phyloP scores from a whole-genome alignment of 108 stramenopile species.

The Nannochloropsis salina region DNA sequence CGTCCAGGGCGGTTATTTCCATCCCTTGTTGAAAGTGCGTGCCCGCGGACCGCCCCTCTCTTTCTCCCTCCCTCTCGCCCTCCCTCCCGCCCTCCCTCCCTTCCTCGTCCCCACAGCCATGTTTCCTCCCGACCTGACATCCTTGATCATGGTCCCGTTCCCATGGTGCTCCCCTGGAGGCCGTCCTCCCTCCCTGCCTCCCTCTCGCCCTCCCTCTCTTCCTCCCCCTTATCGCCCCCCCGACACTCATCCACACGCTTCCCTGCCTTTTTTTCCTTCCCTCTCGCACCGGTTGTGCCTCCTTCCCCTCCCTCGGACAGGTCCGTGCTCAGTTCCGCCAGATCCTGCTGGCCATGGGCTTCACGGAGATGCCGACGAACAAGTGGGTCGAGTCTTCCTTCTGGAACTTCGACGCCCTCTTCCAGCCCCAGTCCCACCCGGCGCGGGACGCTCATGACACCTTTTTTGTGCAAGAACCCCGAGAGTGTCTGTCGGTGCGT shows the following conservation, averaged over 20 bases:
- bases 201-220: neutral
- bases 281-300: neutral
- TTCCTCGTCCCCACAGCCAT: neutral
- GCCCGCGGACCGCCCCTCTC: neutral
- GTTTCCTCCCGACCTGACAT: too few relatives aligned
- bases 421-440: conserved; percentile 98
- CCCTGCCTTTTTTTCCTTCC: too few relatives aligned
- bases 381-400: conserved; percentile 97
- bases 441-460: conserved; percentile 99
- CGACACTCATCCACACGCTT: neutral
- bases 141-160: too few relatives aligned
- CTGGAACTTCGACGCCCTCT: conserved; percentile 99
- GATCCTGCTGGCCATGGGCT: conserved; percentile 98
- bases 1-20: conserved; percentile 85
- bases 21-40: conserved; percentile 80
- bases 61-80: neutral
- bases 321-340: conserved; percentile 82
- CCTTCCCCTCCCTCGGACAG: neutral
- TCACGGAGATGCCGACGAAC: conserved; percentile 98
- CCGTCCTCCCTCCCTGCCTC: too few relatives aligned
- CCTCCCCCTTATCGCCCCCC: neutral
- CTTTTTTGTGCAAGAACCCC: conserved; percentile 97
- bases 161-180: too few relatives aligned
- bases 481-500: conserved; percentile 53
- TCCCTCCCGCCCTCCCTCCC: neutral